Conservation (phyloP, 2,329 filamentous ascomycete genomes). For the Phialemoniopsis sp. region DNA sequence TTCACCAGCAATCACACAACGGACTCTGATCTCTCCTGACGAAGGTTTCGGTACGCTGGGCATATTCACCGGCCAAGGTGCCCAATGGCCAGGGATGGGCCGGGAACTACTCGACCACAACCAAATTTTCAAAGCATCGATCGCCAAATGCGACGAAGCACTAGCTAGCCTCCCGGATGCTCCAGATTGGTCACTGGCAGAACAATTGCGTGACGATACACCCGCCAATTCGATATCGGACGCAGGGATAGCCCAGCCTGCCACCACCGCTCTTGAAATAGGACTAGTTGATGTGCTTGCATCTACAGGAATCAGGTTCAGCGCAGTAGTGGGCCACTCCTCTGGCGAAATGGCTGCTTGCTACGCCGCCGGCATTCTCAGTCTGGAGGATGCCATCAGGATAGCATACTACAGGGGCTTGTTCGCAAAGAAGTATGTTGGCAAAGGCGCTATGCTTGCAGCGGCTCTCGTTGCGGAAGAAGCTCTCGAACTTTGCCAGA, state of each 20-base stretch:
- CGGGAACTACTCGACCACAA: not conserved
- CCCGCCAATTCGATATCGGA: constrained; percentile 16
- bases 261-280: too few species aligned
- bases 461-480: constrained; percentile 28
- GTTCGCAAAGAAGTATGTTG: constrained; percentile 10
- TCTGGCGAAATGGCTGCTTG: not conserved
- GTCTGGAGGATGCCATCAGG: constrained; percentile 27
- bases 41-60: too few species aligned
- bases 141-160: too few species aligned
- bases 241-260: constrained; percentile 20
- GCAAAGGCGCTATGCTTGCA: constrained; percentile 35
- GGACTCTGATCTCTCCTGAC: too few species aligned
- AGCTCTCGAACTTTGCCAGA: constrained; percentile 13
- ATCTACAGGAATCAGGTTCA: not conserved
- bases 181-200: too few species aligned
- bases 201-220: too few species aligned
- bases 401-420: constrained; percentile 36
- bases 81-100: too few species aligned
- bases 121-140: not conserved
- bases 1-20: not conserved
- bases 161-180: too few species aligned
- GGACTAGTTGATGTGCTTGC: too few species aligned
- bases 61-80: too few species aligned
- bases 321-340: not conserved
- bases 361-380: constrained; percentile 16